Base-by-base conservation (phyloP, 768 basidiomycete genomes). In the Strobilomyces dryophilus region DNA sequence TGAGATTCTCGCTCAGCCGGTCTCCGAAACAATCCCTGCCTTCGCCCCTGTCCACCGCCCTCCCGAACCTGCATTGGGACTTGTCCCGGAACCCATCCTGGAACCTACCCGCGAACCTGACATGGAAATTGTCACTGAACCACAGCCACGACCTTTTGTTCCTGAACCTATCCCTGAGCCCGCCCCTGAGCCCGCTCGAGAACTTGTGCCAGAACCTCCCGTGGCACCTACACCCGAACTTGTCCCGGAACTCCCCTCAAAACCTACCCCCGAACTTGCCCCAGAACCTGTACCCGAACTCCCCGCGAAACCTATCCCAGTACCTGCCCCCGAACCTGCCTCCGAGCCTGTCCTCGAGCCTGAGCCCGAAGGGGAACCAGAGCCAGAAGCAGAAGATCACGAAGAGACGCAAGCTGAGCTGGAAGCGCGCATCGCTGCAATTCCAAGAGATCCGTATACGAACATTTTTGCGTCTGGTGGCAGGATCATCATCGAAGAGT, bases 401-500 rank as follows among this genome's bases (percentile, higher is more conserved):
- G 45, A 53, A 37, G 53, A 62, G 14, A 47, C 58, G 2, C 56
- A 51, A 21, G 39, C 50, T 21, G 60, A 63, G 8, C 37, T 68
- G 34, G 62, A 53, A 26, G 69, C 69, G 8, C 68, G 67, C 32
- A 60, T 64, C 37, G 64, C 56, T 52, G 59, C 55, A 39, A 67
- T 60, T 29, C 58, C 63, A 15, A 61, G 59, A 55, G 66, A 70
- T 42, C 67, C 48, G n/a, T 61, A 69, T 21, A 65, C 65, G 17
- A 69, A 65, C 21, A 59, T 70, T 6, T 57, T 66, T 40, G 54
- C 65, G 8, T 70, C 76, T n/a, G 71, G 72, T 41, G 78, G 79
- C n/a, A 75, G 70, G 52, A 74, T 84, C 44, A 78, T 87, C 50
- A 79, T 89, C 51, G 87, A 90, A 62, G 80, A 82, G 54, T 73